Evolutionary conservation across 1,284 basidiomycete genomes (phyloP).

Genomic region (Pseudozyma hubeiensis): DNA sequence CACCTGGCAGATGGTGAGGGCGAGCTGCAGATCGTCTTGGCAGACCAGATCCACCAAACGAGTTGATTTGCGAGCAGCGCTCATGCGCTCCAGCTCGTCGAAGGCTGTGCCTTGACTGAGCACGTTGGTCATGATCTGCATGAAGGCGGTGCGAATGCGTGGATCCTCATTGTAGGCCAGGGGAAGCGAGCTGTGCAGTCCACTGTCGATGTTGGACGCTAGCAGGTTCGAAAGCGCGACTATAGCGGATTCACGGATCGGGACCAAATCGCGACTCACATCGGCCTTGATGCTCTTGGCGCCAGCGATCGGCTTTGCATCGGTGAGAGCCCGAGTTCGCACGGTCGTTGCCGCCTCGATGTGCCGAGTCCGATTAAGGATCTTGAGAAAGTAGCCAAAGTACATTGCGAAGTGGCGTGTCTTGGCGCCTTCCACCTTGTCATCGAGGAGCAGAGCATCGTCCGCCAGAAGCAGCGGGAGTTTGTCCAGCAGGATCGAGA

Average conservation of each 20-base stretch:
- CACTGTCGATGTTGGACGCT: slow-evolving; percentile 85
- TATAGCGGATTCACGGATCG: slow-evolving; percentile 59
- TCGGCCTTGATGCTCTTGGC: slow-evolving; percentile 22
- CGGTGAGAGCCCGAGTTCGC: slow-evolving; percentile 19
- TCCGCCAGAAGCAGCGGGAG: slow-evolving; percentile 62
- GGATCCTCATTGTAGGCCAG: slow-evolving; percentile 82
- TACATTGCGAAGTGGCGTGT: slow-evolving; percentile 62
- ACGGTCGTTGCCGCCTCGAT: slow-evolving; percentile 38
- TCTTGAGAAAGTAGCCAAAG: slow-evolving; percentile 65
- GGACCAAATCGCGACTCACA: slow-evolving; percentile 30
- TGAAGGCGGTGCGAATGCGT: slow-evolving; percentile 82
- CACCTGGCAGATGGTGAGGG: slow-evolving; percentile 58
- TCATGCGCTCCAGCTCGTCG: slow-evolving; percentile 61
- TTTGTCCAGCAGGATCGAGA: slow-evolving; percentile 61
- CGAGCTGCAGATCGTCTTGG: slow-evolving; percentile 57
- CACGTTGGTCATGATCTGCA: slow-evolving; percentile 87
- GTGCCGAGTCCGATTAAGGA: slow-evolving; percentile 58
- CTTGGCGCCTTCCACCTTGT: slow-evolving; percentile 66
- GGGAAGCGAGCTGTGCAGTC: slow-evolving; percentile 86
- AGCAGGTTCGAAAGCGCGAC: slow-evolving; percentile 82
- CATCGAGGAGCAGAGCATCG: slow-evolving; percentile 62
- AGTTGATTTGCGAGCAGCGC: slow-evolving; percentile 50
- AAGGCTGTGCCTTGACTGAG: slow-evolving; percentile 76
- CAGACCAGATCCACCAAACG: slow-evolving; percentile 59
- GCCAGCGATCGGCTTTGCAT: slow-evolving; percentile 19